These are phyloP conservation scores for Epichloe typhina DNA, from an alignment of 2,329 filamentous ascomycete species.

Conservation along the genomic window DNA sequence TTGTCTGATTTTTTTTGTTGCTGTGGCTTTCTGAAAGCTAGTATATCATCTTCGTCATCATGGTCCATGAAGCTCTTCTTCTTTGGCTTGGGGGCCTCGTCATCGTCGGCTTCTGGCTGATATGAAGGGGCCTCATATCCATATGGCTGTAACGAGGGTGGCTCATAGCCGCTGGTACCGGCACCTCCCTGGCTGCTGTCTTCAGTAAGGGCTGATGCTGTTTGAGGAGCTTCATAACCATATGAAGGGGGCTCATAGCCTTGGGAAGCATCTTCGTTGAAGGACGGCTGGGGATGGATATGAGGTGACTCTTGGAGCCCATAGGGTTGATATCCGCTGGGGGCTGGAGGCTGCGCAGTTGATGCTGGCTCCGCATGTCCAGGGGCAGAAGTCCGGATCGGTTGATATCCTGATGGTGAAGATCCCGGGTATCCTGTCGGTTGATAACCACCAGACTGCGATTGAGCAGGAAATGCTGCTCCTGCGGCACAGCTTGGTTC, in stretches of 20 bases:
- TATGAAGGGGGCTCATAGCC: slow-evolving; percentile 35
- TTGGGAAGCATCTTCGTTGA: slow-evolving; percentile 12
- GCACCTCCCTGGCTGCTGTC: slow-evolving; percentile 13
- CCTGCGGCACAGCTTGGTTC: slow-evolving; percentile 18
- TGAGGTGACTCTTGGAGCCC: slow-evolving; percentile 14
- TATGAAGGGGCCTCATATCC: slow-evolving; percentile 45
- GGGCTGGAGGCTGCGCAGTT: slow-evolving; percentile 2
- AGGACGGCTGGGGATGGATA: slow-evolving; percentile 8
- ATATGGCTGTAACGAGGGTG: slow-evolving; percentile 48
- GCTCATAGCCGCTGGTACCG: slow-evolving; percentile 39
- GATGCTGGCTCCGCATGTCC: background rate
- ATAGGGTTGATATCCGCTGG: slow-evolving; percentile 17
- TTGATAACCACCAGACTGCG: slow-evolving; percentile 9
- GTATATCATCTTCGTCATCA: slow-evolving; percentile 55
- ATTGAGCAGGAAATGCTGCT: slow-evolving; percentile 5
- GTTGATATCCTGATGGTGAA: slow-evolving; percentile 14
- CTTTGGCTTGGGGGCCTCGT: slow-evolving; percentile 45
- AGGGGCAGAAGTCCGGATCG: slow-evolving; percentile 1
- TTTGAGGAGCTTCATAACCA: slow-evolving; percentile 37
- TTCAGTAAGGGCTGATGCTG: slow-evolving; percentile 12
- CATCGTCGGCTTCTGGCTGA: slow-evolving; percentile 35
- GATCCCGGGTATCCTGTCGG: slow-evolving; percentile 8
- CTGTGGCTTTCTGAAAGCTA: slow-evolving; percentile 30
- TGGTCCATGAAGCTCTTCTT: slow-evolving; percentile 75
- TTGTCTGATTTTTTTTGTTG: slow-evolving; percentile 52